Conservation (phyloP, 805 yeast genomes). For the Kuraishia piskuri region DNA sequence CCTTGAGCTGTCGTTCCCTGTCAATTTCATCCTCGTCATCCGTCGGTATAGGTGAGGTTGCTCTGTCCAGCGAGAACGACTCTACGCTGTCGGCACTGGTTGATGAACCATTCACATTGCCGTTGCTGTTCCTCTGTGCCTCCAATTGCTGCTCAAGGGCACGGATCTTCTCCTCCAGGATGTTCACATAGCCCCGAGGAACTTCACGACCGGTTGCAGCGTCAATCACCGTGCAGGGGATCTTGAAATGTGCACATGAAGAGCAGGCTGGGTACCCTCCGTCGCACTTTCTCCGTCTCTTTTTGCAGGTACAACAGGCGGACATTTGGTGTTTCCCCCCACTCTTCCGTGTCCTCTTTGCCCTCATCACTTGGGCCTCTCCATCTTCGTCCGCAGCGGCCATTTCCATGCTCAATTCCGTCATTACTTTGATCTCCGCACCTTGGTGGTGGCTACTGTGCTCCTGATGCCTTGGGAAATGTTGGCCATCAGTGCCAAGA, state of each 20-base stretch:
- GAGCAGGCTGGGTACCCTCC: slow-evolving; percentile 40
- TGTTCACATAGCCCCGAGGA: slow-evolving; percentile 36
- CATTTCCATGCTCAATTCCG: no score
- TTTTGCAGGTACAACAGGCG: slow-evolving; percentile 43
- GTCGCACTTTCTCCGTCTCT: slow-evolving; percentile 41
- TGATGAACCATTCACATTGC: not conserved
- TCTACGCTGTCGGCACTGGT: not conserved
- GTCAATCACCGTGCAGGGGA: slow-evolving; percentile 37
- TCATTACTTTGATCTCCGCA: not conserved
- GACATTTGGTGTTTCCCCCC: slow-evolving; percentile 26
- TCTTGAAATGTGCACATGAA: slow-evolving; percentile 29
- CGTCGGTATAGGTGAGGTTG: no score
- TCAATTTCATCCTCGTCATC: not conserved
- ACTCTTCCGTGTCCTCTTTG: slow-evolving; percentile 1
- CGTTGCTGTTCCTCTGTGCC: not conserved
- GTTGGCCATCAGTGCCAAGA: not conserved
- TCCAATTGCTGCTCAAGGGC: slow-evolving; percentile 1
- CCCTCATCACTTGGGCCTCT: not conserved
- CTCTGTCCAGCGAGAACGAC: not conserved
- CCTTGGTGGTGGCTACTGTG: not conserved
- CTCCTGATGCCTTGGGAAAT: not conserved
- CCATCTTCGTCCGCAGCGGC: not conserved
- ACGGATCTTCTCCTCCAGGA: slow-evolving; percentile 27
- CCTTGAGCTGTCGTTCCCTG: not conserved
- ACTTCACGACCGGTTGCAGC: slow-evolving; percentile 38